phyloP scores from a whole-genome alignment of 805 yeast genomes.

The Vanderwaltozyma tropicalis region DNA sequence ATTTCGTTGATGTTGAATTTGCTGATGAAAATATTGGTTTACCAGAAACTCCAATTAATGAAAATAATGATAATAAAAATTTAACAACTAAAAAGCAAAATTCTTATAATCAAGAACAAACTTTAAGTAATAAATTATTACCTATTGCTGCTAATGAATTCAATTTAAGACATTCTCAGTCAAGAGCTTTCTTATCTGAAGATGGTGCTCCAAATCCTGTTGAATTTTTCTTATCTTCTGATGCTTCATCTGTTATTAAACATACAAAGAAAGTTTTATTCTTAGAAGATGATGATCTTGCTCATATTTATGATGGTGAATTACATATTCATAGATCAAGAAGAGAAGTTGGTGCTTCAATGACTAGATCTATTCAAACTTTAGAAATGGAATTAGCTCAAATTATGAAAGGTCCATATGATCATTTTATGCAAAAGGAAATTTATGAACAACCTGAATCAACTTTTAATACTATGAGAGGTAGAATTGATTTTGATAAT shows the following conservation, averaged over 20 bases:
- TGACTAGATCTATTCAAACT: slow-evolving; percentile 92
- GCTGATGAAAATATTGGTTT: slow-evolving; percentile 46
- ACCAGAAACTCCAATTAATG: slow-evolving; percentile 27
- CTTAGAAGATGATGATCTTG: slow-evolving; percentile 96
- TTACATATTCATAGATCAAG: slow-evolving; percentile 95
- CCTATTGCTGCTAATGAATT: slow-evolving; percentile 48
- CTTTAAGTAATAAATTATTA: slow-evolving; percentile 23
- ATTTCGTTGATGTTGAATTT: slow-evolving; percentile 96
- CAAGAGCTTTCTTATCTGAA: slow-evolving; percentile 92
- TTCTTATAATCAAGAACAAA: slow-evolving; percentile 1
- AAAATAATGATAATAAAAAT: slow-evolving; percentile 1
- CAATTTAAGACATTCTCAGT: slow-evolving; percentile 74
- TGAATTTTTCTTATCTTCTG: slow-evolving; percentile 92
- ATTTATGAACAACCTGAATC: slow-evolving; percentile 98
- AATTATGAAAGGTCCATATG: slow-evolving; percentile 95
- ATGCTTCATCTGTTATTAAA: slow-evolving; percentile 91
- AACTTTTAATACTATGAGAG: slow-evolving; percentile 97
- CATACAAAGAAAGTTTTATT: slow-evolving; percentile 95
- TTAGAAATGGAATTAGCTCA: slow-evolving; percentile 94
- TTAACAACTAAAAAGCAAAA: slow-evolving; percentile 1
- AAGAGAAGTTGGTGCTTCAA: slow-evolving; percentile 77
- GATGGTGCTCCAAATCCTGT: slow-evolving; percentile 89
- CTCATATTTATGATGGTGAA: slow-evolving; percentile 96
- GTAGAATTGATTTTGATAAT: slow-evolving; percentile 88
- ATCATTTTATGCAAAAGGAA: slow-evolving; percentile 97